A percentile compares a stretch with the other conserved stretches of the same genome.
Evolutionary conservation across 768 basidiomycete species (phyloP).

Genomic region (Hygrocybe coccinea): DNA sequence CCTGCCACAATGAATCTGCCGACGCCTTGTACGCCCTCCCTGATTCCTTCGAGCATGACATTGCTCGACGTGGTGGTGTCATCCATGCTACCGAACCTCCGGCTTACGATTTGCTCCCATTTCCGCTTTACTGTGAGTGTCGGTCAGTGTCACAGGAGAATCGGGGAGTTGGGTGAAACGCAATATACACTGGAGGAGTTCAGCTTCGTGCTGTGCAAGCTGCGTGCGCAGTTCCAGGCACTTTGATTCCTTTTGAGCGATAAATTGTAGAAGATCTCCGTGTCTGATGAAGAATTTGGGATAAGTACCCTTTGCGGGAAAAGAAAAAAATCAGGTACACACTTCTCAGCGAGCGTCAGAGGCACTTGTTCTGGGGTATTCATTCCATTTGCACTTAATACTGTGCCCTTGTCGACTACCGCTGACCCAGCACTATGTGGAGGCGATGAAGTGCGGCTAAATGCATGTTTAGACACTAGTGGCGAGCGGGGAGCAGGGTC

Average conservation of each 20-base stretch:
- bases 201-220: constrained; percentile 65
- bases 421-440: constrained; percentile 19
- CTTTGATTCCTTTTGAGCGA: constrained; percentile 82
- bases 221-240: constrained; percentile 78
- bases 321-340: constrained; percentile 22
- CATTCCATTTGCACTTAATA: constrained; percentile 20
- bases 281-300: constrained; percentile 43
- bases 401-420: constrained; percentile 8
- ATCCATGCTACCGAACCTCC: constrained; percentile 43
- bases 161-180: neutral
- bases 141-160: neutral
- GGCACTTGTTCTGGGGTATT: constrained; percentile 35
- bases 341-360: constrained; percentile 70
- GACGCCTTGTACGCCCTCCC: constrained; percentile 59
- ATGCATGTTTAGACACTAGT: constrained; percentile 11
- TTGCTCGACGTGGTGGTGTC: constrained; percentile 16
- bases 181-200: constrained; percentile 52
- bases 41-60: constrained; percentile 53
- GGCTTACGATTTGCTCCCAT: constrained; percentile 77
- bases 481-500: constrained; percentile 14
- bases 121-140: constrained; percentile 60
- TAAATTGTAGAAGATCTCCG: constrained; percentile 73
- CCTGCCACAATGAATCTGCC: constrained; percentile 53
- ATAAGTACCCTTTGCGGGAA: neutral
- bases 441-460: constrained; percentile 17